Percentiles rank a stretch among this genome's conserved stretches.
Conservation (phyloP, 148 eudicot genomes). For the Salicornia ramosissima region DNA sequence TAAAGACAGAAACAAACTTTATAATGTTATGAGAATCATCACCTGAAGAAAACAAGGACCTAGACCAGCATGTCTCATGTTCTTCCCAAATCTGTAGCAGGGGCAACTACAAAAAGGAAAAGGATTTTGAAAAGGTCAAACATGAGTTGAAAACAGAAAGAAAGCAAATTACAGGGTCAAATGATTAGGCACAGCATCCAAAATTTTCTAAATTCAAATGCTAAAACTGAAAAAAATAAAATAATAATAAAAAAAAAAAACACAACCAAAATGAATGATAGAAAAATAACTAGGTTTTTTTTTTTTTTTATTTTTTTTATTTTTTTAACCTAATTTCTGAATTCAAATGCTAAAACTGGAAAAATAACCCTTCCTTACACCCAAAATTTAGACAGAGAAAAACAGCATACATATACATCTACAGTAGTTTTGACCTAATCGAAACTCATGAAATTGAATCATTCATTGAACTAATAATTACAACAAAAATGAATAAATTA, state of each 20-base stretch:
- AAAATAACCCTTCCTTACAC: too few relatives aligned
- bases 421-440: too few relatives aligned
- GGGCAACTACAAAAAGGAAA: slow-evolving; percentile 58
- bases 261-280: neutral
- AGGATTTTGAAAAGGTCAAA: too few relatives aligned
- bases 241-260: neutral
- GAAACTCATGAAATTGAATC: too few relatives aligned
- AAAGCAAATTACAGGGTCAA: neutral
- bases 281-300: too few relatives aligned
- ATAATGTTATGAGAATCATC: slow-evolving; percentile 7
- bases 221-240: neutral
- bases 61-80: slow-evolving; percentile 82
- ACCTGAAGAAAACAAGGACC: slow-evolving; percentile 87
- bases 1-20: neutral
- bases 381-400: neutral
- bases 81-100: slow-evolving; percentile 89
- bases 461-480: too few relatives aligned
- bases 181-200: neutral
- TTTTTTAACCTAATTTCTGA: too few relatives aligned
- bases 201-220: too few relatives aligned
- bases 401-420: too few relatives aligned
- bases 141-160: neutral
- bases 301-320: too few relatives aligned
- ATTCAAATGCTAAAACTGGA: too few relatives aligned
- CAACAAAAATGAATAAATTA: neutral